Evolutionary conservation across 805 yeast genomes (phyloP).

Genomic region (Sugiyamaella smithiae): DNA sequence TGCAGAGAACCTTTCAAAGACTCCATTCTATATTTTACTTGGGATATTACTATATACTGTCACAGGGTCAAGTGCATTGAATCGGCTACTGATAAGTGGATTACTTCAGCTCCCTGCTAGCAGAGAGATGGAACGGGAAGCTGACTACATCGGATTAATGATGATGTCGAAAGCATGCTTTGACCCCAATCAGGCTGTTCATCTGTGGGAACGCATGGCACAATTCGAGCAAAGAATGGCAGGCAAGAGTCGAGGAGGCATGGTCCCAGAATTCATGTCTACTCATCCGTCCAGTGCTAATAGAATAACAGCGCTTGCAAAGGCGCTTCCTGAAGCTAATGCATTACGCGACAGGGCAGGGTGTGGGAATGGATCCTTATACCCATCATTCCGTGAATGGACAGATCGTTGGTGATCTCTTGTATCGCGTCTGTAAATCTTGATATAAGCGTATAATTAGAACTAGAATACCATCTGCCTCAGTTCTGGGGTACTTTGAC

Average conservation of each 20-base stretch:
- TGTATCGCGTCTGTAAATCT: neutral
- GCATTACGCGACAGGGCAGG: constrained; percentile 41
- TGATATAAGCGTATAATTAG: neutral
- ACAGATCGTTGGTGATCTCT: constrained; percentile 2
- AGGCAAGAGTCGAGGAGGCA: constrained; percentile 27
- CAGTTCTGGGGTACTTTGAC: too few species aligned
- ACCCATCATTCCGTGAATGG: constrained; percentile 9
- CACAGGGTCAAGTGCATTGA: constrained; percentile 58
- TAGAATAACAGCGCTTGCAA: constrained; percentile 63
- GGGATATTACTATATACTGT: constrained; percentile 53
- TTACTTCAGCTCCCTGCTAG: constrained; percentile 77
- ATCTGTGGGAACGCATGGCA: constrained; percentile 82
- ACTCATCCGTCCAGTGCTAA: constrained; percentile 87
- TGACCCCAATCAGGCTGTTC: constrained; percentile 68
- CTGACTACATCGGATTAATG: constrained; percentile 91
- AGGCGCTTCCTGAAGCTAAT: constrained; percentile 54
- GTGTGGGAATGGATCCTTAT: constrained; percentile 32
- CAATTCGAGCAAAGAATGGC: constrained; percentile 41
- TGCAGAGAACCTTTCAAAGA: constrained; percentile 72
- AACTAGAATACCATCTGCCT: too few species aligned
- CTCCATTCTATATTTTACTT: constrained; percentile 63
- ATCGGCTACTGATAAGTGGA: constrained; percentile 52
- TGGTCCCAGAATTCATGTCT: constrained; percentile 61
- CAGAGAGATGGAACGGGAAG: constrained; percentile 92
- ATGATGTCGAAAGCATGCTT: constrained; percentile 89